Conservation (phyloP, 139 green algal species). For the Gonium pectorale region DNA sequence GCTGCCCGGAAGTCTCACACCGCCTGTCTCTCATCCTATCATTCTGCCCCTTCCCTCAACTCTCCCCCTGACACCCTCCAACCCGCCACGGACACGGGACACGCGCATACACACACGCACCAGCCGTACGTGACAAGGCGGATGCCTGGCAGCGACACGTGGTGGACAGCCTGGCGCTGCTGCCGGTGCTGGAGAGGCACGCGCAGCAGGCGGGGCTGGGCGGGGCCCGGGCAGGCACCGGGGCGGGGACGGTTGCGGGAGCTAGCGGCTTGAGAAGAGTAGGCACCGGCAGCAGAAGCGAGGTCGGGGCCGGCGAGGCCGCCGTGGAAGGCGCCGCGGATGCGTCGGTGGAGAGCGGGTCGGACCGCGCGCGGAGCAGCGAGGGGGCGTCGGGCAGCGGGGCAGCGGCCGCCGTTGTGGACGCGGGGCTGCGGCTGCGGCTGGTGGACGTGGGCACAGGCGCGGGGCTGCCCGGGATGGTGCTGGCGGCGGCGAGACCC, state of each 20-base stretch:
- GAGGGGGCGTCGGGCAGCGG: conserved; percentile 14
- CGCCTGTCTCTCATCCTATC: too few relatives aligned
- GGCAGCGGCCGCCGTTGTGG: not conserved
- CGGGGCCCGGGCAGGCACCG: too few relatives aligned
- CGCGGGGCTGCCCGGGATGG: conserved; percentile 87
- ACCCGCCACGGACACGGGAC: too few relatives aligned
- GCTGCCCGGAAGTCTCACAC: too few relatives aligned
- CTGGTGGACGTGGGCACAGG: conserved; percentile 94
- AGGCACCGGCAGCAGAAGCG: too few relatives aligned
- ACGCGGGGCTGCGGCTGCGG: conserved; percentile 6
- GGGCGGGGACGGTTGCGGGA: too few relatives aligned
- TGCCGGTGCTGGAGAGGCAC: conserved; percentile 67
- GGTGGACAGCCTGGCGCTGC: conserved; percentile 83
- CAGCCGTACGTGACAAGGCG: conserved; percentile 71
- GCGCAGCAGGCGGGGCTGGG: not conserved
- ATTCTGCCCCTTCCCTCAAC: too few relatives aligned
- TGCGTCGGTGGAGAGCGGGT: not conserved
- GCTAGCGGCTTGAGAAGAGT: too few relatives aligned
- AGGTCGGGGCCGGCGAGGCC: too few relatives aligned
- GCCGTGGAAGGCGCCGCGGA: not conserved
- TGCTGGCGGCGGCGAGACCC: conserved; percentile 84
- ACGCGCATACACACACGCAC: too few relatives aligned
- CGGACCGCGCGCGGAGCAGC: not conserved
- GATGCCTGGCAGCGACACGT: conserved; percentile 80
- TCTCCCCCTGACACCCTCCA: too few relatives aligned